Evolutionary conservation across 768 basidiomycete species (phyloP).

Genomic region (Coprinopsis sp.): DNA sequence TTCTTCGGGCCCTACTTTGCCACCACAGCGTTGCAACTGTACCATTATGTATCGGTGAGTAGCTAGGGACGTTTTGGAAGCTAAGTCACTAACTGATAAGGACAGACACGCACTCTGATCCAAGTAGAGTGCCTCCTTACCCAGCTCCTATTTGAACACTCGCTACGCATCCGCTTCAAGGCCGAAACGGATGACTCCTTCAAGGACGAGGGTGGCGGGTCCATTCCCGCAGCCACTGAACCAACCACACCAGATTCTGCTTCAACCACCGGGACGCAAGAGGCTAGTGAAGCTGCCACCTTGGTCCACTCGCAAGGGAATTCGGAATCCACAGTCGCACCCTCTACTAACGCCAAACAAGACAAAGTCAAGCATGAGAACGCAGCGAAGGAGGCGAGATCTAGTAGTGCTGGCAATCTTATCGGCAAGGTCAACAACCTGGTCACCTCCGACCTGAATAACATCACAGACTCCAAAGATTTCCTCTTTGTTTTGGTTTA

Average conservation of each 20-base stretch:
- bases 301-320: constrained; percentile 5
- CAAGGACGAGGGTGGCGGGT: constrained; percentile 10
- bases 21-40: constrained; percentile 50
- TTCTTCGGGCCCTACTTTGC: constrained; percentile 43
- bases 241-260: constrained; percentile 15
- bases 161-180: constrained; percentile 58
- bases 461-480: constrained; percentile 35
- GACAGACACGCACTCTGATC: constrained; percentile 45
- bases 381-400: constrained; percentile 5
- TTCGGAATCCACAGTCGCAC: constrained; percentile 4
- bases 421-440: constrained; percentile 78
- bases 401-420: constrained; percentile 35
- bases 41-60: constrained; percentile 44
- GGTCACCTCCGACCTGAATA: constrained; percentile 58
- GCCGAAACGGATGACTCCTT: no score
- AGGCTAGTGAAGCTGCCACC: background rate
- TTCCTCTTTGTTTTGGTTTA: constrained; percentile 33
- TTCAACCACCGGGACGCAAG: constrained; percentile 10
- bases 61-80: no score
- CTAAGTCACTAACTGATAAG: constrained; percentile 29
- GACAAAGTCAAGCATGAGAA: no score
- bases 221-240: background rate
- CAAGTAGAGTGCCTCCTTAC: constrained; percentile 44
- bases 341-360: no score
- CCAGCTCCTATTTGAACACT: constrained; percentile 39